Evolutionary conservation across 192 early-diverging fungal species (phyloP).

Genomic region (Geranomyces variabilis): DNA sequence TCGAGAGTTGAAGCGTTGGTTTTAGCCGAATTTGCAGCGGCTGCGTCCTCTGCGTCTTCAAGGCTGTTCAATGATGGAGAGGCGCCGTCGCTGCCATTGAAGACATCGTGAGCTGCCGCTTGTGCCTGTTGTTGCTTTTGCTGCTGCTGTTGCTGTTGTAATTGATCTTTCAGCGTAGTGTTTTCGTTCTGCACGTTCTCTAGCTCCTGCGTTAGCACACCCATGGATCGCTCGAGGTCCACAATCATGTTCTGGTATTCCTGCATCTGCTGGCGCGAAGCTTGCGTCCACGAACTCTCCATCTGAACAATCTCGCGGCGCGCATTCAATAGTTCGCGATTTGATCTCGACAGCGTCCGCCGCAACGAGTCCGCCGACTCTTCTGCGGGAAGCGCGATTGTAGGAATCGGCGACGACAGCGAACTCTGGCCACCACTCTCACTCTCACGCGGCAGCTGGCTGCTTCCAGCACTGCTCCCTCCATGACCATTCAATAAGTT

Average conservation of each 20-base stretch:
- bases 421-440: too few species aligned
- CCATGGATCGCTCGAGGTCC: constrained; percentile 7
- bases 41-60: too few species aligned
- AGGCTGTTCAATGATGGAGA: too few species aligned
- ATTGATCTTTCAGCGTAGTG: neutral
- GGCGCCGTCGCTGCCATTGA: neutral
- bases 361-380: neutral
- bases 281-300: constrained; percentile 13
- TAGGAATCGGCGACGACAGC: neutral
- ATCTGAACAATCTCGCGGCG: constrained; percentile 9
- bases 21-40: too few species aligned
- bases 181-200: constrained; percentile 7
- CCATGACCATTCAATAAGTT: neutral
- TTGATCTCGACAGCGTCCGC: neutral
- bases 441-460: too few species aligned
- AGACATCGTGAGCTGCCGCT: constrained; percentile 2
- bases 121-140: neutral
- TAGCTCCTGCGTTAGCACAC: neutral
- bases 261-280: constrained; percentile 27
- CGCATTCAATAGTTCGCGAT: neutral
- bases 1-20: neutral
- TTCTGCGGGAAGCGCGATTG: neutral
- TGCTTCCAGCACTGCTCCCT: too few species aligned
- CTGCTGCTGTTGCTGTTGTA: neutral
- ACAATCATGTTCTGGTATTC: constrained; percentile 25